Percentiles rank a stretch among this genome's conserved stretches.
Evolutionary conservation across 352 stramenopile genomes (phyloP).

Genomic region (Pythium phragmitis): DNA sequence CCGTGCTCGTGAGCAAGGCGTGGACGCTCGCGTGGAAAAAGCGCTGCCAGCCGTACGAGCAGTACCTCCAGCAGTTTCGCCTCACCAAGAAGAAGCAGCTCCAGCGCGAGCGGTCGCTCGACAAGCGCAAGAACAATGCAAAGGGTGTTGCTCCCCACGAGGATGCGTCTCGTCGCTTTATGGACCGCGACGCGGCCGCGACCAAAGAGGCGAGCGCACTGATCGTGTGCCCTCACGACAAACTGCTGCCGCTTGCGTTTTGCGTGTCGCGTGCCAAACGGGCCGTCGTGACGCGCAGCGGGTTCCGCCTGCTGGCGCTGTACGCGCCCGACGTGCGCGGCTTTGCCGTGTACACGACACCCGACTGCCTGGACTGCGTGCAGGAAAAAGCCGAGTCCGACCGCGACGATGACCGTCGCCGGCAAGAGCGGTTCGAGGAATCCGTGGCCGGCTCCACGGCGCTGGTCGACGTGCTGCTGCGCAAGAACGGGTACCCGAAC

Average conservation of each 20-base stretch:
- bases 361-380: slow-evolving; percentile 61
- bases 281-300: slow-evolving; percentile 44
- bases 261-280: slow-evolving; percentile 66
- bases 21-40: slow-evolving; percentile 79
- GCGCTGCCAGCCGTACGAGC: slow-evolving; percentile 66
- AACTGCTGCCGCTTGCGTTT: slow-evolving; percentile 47
- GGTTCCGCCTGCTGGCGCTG: slow-evolving; percentile 47
- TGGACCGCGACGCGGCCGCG: slow-evolving; percentile 26
- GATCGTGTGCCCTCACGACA: slow-evolving; percentile 67
- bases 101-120: slow-evolving; percentile 34
- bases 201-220: slow-evolving; percentile 45
- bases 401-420: slow-evolving; percentile 49
- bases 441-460: slow-evolving; percentile 63
- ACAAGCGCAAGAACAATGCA: slow-evolving; percentile 26
- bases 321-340: slow-evolving; percentile 62
- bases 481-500: slow-evolving; percentile 78
- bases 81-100: slow-evolving; percentile 66
- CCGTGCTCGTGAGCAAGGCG: slow-evolving; percentile 66
- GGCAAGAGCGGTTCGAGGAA: slow-evolving; percentile 58
- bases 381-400: slow-evolving; percentile 54
- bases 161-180: slow-evolving; percentile 7
- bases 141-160: slow-evolving; percentile 21
- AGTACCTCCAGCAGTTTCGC: slow-evolving; percentile 74
- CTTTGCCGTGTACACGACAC: slow-evolving; percentile 44
- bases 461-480: slow-evolving; percentile 68